These are phyloP conservation scores for Pinus albicaulis DNA, from an alignment of 75 land plant genomes.

Conservation along the genomic window DNA sequence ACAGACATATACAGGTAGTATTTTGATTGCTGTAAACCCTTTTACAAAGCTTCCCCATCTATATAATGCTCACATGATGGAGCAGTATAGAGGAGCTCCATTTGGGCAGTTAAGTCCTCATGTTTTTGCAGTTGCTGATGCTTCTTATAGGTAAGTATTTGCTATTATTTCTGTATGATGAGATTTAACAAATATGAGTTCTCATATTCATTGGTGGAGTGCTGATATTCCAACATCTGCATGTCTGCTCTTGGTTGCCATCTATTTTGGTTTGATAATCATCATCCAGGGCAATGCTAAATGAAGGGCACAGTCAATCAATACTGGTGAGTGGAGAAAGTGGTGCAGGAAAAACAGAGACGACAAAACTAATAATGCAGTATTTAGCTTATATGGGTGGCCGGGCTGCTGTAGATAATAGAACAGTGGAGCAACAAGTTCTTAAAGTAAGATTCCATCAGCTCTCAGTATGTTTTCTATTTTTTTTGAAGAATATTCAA, in stretches of 20 bases:
- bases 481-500: background rate
- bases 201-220: background rate
- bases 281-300: conserved; percentile 79
- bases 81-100: conserved; percentile 90
- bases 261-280: conserved; percentile 3
- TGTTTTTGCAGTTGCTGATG: conserved; percentile 99
- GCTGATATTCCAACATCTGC: background rate
- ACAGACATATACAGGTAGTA: conserved; percentile 99
- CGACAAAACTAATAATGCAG: conserved; percentile 98
- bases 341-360: conserved; percentile 99
- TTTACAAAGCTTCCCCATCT: conserved; percentile 97
- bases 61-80: conserved; percentile 96
- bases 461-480: background rate
- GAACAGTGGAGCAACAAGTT: conserved; percentile 99
- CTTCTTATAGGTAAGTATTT: conserved; percentile 73
- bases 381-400: conserved; percentile 98
- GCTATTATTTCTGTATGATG: background rate
- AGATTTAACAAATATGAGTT: background rate
- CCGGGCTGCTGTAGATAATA: conserved; percentile 79
- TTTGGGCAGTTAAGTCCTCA: conserved; percentile 97
- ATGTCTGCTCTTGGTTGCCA: background rate
- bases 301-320: conserved; percentile 80
- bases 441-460: conserved; percentile 63
- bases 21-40: conserved; percentile 97
- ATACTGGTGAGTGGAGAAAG: conserved; percentile 99